Evolutionary conservation across 2,329 filamentous ascomycete species (phyloP), one percentile per base, ranked within the genome.

Genomic region (Microdochium nivale): DNA sequence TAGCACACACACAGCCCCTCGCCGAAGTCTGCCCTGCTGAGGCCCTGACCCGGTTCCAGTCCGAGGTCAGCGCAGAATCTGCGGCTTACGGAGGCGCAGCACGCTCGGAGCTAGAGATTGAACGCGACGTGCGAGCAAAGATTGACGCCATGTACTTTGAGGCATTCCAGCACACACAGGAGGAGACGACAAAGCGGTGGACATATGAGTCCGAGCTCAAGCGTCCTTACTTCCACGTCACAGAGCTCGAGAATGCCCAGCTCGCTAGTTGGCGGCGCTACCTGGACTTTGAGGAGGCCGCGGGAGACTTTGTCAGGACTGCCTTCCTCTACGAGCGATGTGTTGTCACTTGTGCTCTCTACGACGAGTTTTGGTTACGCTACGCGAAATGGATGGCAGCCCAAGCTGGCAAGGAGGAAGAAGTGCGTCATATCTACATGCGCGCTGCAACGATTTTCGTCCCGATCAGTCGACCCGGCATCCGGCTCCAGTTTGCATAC

Each of bases 281-380:
- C 62, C 80, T 99, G 46, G 92, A 97, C 65, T 97, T 95, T 60
- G 94, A 99, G 65, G 94, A 99, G 70, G 71, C 78, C 0, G 87
- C 96, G 67, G 90, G 88, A 50, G 83, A 91, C 57, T 89, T 84
- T 58, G 70, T 76, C 14, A 82, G 94, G 53, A 86, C 79, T 47
- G 80, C 87, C 5, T 94, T 94, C 63, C 72, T 99, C 30, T 97
- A 99, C 65, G 94, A 99, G 73, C 85, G 94, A 49, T 97, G 91
- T 61, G 71, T 99, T 50, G 89, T 96, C 33, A 92, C 90, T 0
- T 95, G 89, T 62, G 92, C 94, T 16, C 87, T 95, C 59, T 96
- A 99, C 65, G 92, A 97, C 49, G 92, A 97, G 65, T 95, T 97
- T 68, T 99, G 94, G 94, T 83, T 95, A 62, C 87, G 94, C n/a